Percentiles rank a stretch among this genome's conserved stretches.
phyloP scores from a whole-genome alignment of 345 rosid species.

The Gossypium bickii region DNA sequence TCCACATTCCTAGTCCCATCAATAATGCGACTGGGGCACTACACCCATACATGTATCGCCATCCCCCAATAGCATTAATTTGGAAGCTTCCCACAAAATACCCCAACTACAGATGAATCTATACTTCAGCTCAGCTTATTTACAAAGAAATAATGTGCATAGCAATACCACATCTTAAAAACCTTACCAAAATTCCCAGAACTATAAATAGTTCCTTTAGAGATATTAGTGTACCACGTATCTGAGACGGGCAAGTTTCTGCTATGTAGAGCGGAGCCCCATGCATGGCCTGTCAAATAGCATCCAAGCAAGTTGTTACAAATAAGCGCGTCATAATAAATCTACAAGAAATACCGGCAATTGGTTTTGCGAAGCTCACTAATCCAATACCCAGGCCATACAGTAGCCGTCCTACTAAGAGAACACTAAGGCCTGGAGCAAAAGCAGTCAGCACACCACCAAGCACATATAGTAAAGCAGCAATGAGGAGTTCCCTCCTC shows the following conservation, averaged over 20 bases:
- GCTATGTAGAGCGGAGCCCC: constrained; percentile 98
- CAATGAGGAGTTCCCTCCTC: constrained; percentile 74
- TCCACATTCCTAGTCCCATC: constrained; percentile 90
- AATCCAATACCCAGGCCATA: constrained; percentile 89
- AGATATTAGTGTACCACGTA: constrained; percentile 91
- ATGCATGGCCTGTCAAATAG: constrained; percentile 78
- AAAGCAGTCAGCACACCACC: constrained; percentile 57
- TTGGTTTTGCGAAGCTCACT: constrained; percentile 46
- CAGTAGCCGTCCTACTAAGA: constrained; percentile 74
- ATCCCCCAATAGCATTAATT: constrained; percentile 81
- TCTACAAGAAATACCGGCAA: neutral
- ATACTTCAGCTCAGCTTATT: constrained; percentile 1
- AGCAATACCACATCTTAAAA: neutral
- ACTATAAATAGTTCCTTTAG: constrained; percentile 90
- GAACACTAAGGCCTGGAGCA: constrained; percentile 69
- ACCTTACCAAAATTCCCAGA: constrained; percentile 81
- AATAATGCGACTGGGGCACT: constrained; percentile 61
- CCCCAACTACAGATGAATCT: constrained; percentile 53
- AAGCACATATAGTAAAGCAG: constrained; percentile 53
- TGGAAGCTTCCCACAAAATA: constrained; percentile 81
- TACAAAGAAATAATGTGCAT: constrained; percentile 6
- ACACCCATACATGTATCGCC: constrained; percentile 90
- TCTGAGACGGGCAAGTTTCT: constrained; percentile 95
- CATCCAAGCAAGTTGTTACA: constrained; percentile 8
- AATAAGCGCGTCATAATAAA: neutral